Evolutionary conservation across 2,329 filamentous ascomycete species (phyloP).

Genomic region (Fusarium dimerum): DNA sequence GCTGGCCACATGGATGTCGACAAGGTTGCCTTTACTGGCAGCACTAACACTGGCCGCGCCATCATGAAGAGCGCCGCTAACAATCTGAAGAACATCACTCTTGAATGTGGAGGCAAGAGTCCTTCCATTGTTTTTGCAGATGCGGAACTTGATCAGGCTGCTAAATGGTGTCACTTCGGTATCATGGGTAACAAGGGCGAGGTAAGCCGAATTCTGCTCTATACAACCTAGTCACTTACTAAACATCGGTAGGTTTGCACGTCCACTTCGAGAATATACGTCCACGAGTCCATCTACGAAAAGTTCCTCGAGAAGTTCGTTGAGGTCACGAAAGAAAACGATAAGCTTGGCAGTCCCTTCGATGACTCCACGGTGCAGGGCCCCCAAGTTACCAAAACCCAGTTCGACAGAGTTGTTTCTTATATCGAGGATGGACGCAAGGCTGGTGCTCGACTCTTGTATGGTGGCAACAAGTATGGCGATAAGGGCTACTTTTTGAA

Average conservation of each 20-base stretch:
- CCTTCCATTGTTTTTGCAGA: conserved; percentile 60
- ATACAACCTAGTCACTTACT: no score
- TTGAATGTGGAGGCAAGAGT: conserved; percentile 60
- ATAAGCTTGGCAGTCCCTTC: conserved; percentile 64
- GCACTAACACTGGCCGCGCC: conserved; percentile 63
- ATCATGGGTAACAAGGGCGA: conserved; percentile 60
- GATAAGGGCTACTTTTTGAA: conserved; percentile 30
- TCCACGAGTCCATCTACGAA: conserved; percentile 58
- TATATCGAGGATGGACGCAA: conserved; percentile 66
- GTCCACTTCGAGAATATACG: conserved; percentile 59
- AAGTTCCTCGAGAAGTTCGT: conserved; percentile 59
- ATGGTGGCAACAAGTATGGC: conserved; percentile 29
- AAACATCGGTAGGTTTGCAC: conserved; percentile 49
- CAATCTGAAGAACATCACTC: conserved; percentile 59
- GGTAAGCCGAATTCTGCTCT: conserved; percentile 31
- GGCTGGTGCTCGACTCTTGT: conserved; percentile 59
- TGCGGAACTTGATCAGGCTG: conserved; percentile 60
- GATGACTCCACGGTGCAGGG: conserved; percentile 63
- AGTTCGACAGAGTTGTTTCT: conserved; percentile 63
- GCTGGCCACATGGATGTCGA: conserved; percentile 64
- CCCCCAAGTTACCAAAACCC: conserved; percentile 64
- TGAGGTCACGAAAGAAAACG: conserved; percentile 47
- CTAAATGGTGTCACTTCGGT: conserved; percentile 47
- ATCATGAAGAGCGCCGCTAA: conserved; percentile 68
- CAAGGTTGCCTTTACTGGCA: conserved; percentile 72